These are phyloP conservation scores for Phialemonium atrogriseum DNA, from an alignment of 2,329 filamentous ascomycete genomes.

Conservation along the genomic window DNA sequence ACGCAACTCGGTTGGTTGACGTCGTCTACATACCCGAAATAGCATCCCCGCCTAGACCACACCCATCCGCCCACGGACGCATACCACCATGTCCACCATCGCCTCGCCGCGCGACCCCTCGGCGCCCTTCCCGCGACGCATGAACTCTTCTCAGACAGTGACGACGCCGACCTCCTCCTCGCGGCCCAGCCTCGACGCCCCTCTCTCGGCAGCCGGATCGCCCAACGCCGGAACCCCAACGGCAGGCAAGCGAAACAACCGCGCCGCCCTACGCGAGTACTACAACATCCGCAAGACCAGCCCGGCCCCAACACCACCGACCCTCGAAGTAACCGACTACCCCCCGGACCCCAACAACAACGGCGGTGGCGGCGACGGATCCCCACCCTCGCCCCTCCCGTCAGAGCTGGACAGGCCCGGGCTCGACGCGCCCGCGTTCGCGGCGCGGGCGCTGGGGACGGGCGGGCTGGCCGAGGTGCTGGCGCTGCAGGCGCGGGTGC, in stretches of 20 bases:
- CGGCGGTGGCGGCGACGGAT: conserved; percentile 21
- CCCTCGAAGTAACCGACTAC: too few relatives aligned
- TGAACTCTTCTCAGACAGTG: conserved; percentile 38
- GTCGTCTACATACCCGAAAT: too few relatives aligned
- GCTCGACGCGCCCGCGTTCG: conserved; percentile 67
- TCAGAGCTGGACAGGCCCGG: conserved; percentile 65
- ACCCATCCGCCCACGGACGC: neutral
- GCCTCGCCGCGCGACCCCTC: conserved; percentile 53
- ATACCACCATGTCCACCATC: conserved; percentile 53
- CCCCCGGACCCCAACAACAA: conserved; percentile 25
- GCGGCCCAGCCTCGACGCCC: conserved; percentile 63
- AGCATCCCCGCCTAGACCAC: neutral
- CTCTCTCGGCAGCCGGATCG: conserved; percentile 51
- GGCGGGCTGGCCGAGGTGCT: conserved; percentile 61
- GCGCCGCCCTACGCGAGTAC: conserved; percentile 84
- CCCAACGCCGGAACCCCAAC: conserved; percentile 31
- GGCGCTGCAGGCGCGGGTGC: conserved; percentile 59
- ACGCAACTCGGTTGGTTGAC: too few relatives aligned
- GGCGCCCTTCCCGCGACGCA: conserved; percentile 47
- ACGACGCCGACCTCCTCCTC: conserved; percentile 63
- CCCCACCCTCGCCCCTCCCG: conserved; percentile 47
- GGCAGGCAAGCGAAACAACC: conserved; percentile 52
- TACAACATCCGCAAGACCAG: conserved; percentile 65
- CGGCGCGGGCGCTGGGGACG: conserved; percentile 51
- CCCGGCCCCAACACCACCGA: too few relatives aligned